Evolutionary conservation across 1,284 basidiomycete species (phyloP).

Genomic region (Austropuccinia psidii): DNA sequence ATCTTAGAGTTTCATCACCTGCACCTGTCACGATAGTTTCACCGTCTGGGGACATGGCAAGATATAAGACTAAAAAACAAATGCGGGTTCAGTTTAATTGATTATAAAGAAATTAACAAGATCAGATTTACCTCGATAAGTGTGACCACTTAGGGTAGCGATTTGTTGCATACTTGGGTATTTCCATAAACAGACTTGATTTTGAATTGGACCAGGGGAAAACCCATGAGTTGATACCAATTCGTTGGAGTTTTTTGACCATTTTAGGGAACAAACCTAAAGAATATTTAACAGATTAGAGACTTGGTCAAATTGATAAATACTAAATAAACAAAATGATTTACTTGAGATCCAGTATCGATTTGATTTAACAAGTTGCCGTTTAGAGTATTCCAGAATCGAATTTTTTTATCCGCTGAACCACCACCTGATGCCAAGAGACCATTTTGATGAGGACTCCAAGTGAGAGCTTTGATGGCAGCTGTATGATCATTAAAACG

Average conservation of each 20-base stretch:
- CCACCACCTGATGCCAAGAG: conserved; percentile 94
- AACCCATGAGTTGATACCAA: conserved; percentile 97
- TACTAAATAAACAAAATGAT: background rate
- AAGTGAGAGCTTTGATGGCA: conserved; percentile 94
- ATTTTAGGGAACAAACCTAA: conserved; percentile 85
- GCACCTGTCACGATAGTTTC: conserved; percentile 97
- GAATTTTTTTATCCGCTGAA: conserved; percentile 85
- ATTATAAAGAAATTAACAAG: conserved; percentile 57
- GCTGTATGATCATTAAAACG: conserved; percentile 94
- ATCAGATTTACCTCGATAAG: conserved; percentile 72
- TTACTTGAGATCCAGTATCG: conserved; percentile 76
- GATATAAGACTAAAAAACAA: conserved; percentile 46
- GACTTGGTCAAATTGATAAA: background rate
- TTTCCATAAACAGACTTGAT: conserved; percentile 97
- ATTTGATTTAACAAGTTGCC: conserved; percentile 60
- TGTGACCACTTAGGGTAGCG: conserved; percentile 87
- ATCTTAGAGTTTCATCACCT: conserved; percentile 87
- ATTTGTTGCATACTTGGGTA: conserved; percentile 90
- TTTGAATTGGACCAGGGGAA: conserved; percentile 83
- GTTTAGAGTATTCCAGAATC: conserved; percentile 91
- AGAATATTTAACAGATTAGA: background rate
- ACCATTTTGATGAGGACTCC: conserved; percentile 90
- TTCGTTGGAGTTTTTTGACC: conserved; percentile 88
- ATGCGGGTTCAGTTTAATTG: conserved; percentile 44
- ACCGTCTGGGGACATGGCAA: conserved; percentile 80